These are phyloP conservation scores for Hypsizygus marmoreus DNA, from an alignment of 768 basidiomycete genomes.

Conservation along the genomic window DNA sequence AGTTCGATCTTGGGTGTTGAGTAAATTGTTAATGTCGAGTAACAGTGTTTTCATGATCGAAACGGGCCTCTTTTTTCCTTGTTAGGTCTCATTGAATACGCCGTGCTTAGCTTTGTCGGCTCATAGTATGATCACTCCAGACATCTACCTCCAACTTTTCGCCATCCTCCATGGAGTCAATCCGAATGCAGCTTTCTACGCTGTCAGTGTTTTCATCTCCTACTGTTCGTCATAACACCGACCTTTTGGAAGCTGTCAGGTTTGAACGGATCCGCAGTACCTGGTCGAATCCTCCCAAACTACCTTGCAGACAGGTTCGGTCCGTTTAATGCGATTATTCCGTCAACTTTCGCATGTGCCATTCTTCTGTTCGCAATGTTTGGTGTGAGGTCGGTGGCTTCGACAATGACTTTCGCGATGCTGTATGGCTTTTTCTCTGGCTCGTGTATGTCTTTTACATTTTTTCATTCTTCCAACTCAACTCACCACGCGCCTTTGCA, in stretches of 20 bases:
- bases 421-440: constrained; percentile 41
- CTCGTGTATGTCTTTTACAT: neutral
- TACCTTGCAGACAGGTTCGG: constrained; percentile 30
- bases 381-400: constrained; percentile 22
- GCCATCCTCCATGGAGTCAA: no score
- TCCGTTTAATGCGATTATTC: constrained; percentile 26
- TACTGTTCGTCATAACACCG: no score
- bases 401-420: constrained; percentile 30
- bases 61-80: no score
- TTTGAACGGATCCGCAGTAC: constrained; percentile 1
- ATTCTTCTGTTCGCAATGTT: constrained; percentile 31
- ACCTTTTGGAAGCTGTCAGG: neutral
- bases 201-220: no score
- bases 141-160: no score
- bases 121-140: no score
- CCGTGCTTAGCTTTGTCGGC: no score
- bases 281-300: constrained; percentile 28
- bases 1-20: no score
- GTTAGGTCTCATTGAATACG: no score
- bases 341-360: constrained; percentile 20
- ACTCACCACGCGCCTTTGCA: neutral
- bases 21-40: no score
- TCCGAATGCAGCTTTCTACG: no score
- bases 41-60: no score
- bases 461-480: neutral